Base-by-base conservation (phyloP, 192 early-diverging fungal species). In the Chytriomyces sp. region DNA sequence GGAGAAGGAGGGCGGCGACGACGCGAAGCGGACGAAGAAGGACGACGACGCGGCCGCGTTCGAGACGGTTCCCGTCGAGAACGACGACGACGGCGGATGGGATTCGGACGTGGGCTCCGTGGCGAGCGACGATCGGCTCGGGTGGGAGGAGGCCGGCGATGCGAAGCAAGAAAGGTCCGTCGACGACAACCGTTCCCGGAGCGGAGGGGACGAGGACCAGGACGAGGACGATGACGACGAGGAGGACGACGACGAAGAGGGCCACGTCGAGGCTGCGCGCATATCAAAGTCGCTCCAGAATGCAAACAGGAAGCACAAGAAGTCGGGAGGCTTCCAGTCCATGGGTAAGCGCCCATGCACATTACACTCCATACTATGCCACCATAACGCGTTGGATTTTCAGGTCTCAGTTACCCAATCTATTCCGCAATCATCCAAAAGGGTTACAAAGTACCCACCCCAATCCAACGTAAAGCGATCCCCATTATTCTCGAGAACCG, bases 391-490 rank as follows among this genome's bases (percentile, higher is more conserved):
- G n/a, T n/a, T n/a, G n/a, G 36, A 52, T 28, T 33, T 14, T 26
- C 59, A 91, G 89, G 94, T 26, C 82, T 98, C 44, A 91, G 91
- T 34, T 88, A 89, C 58, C 84, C 87, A 33, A 80, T 96, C 19
- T 94, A 90, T 82, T 91, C 92, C 52, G 93, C 94, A 14, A 86
- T 98, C 72, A 70, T 90, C n/a, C 86, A 93, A 68, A 94, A 94
- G 72, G 96, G 96, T 4, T 99, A 94, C 82, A 96, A 96, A 70
- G 89, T 97, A 3, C 97, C 97, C n/a, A 99, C 97, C 25, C 96
- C 97, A 5, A 96, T 99, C 76, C 97, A 99, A 81, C 90, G 97
- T 58, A 93, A 93, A 78, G 85, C 93, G 33, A 96, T 99, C 63
- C 97, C 97, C 30, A 75, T 96, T 58, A 89, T 97, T 57, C 84